Evolutionary conservation across 129 eudicot species (phyloP).

Genomic region (Lonicera japonica): DNA sequence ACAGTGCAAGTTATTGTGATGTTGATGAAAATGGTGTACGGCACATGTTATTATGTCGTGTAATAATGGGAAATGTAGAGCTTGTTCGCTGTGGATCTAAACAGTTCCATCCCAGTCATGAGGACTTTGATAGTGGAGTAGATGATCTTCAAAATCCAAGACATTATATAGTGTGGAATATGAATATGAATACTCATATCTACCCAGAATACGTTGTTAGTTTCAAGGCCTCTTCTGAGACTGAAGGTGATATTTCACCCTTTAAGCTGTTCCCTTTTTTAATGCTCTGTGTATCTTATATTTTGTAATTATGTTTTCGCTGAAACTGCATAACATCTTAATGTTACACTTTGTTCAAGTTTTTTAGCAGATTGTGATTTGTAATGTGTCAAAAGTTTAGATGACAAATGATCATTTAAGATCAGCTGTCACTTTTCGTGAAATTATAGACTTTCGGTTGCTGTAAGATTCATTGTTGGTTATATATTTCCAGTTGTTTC

Average conservation of each 20-base stretch:
- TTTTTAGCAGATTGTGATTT: too few species aligned
- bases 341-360: too few species aligned
- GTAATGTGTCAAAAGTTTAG: too few species aligned
- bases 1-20: conserved; percentile 61
- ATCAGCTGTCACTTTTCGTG: too few species aligned
- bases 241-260: conserved; percentile 65
- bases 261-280: too few species aligned
- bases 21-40: conserved; percentile 88
- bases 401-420: too few species aligned
- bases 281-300: too few species aligned
- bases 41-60: conserved; percentile 76
- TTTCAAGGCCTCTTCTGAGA: conserved; percentile 46
- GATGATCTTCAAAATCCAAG: conserved; percentile 71
- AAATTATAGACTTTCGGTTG: too few species aligned
- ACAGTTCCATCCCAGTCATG: conserved; percentile 66
- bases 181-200: conserved; percentile 70
- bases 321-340: too few species aligned
- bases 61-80: conserved; percentile 89
- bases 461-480: too few species aligned
- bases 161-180: conserved; percentile 70
- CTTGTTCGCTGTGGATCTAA: conserved; percentile 55
- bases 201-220: conserved; percentile 65
- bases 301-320: too few species aligned
- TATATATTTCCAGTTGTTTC: not conserved
- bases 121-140: conserved; percentile 72